Percentiles rank a stretch among this genome's conserved stretches.
phyloP scores from a whole-genome alignment of 768 basidiomycete genomes.

The Trametes cingulata region DNA sequence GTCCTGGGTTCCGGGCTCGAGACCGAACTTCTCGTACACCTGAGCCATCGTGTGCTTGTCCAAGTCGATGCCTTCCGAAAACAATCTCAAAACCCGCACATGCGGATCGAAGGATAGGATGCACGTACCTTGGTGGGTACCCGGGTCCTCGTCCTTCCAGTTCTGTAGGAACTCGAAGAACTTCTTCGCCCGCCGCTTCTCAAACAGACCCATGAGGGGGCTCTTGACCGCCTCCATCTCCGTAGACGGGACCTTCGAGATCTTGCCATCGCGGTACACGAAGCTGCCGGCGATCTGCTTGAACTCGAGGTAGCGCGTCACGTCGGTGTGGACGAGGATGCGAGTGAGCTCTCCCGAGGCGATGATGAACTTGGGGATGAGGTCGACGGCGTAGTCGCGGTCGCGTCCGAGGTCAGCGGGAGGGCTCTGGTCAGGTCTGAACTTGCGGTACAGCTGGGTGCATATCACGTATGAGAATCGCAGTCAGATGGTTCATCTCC shows the following conservation, averaged over 20 bases:
- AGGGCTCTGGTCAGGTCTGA: constrained; percentile 73
- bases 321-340: constrained; percentile 98
- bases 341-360: constrained; percentile 96
- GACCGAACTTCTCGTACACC: constrained; percentile 95
- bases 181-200: constrained; percentile 97
- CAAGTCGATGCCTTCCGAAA: constrained; percentile 70
- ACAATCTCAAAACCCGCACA: background rate
- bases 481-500: background rate
- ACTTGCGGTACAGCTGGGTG: constrained; percentile 89
- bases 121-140: constrained; percentile 86
- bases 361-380: constrained; percentile 99
- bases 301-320: constrained; percentile 98
- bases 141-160: constrained; percentile 95
- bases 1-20: constrained; percentile 97
- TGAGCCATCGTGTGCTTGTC: constrained; percentile 91
- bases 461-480: background rate
- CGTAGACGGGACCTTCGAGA: constrained; percentile 96
- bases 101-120: background rate
- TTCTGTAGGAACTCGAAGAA: constrained; percentile 97
- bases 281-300: constrained; percentile 99
- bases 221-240: constrained; percentile 96
- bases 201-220: constrained; percentile 98
- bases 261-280: constrained; percentile 94
- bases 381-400: constrained; percentile 96
- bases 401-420: constrained; percentile 91